Evolutionary conservation across 2,329 filamentous ascomycete species (phyloP).

Genomic region (Drechmeria coniospora): DNA sequence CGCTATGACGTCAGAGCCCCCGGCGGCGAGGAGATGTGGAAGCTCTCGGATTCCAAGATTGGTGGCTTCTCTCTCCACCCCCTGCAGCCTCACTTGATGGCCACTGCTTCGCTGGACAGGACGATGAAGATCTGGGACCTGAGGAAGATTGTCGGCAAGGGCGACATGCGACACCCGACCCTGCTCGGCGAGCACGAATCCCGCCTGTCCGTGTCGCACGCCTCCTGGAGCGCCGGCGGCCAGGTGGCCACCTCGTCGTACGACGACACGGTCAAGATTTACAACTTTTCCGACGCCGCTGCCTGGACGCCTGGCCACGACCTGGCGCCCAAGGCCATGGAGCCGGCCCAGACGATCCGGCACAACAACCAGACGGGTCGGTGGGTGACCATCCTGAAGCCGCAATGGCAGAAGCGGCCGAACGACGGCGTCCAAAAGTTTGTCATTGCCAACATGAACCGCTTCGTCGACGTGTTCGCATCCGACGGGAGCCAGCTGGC

Average conservation of each 20-base stretch:
- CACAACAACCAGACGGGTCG: conserved; percentile 96
- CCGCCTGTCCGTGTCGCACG: conserved; percentile 77
- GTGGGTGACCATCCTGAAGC: conserved; percentile 76
- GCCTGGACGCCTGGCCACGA: conserved; percentile 44
- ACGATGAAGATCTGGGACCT: conserved; percentile 89
- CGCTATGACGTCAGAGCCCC: conserved; percentile 60
- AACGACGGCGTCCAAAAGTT: conserved; percentile 72
- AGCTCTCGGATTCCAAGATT: conserved; percentile 81
- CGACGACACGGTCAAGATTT: conserved; percentile 88
- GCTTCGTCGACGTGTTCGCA: conserved; percentile 85
- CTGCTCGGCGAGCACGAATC: conserved; percentile 72
- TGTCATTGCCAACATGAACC: conserved; percentile 92
- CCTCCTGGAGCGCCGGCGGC: conserved; percentile 72
- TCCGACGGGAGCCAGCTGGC: conserved; percentile 73
- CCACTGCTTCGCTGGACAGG: conserved; percentile 79
- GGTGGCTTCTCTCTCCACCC: conserved; percentile 84
- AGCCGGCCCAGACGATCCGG: conserved; percentile 50
- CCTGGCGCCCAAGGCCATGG: conserved; percentile 46
- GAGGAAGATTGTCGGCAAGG: conserved; percentile 56
- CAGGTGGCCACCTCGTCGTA: conserved; percentile 87
- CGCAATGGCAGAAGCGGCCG: conserved; percentile 74
- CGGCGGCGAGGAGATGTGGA: conserved; percentile 48
- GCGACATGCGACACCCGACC: conserved; percentile 43
- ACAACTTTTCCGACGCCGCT: conserved; percentile 52
- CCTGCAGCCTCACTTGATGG: conserved; percentile 61